A percentile compares a stretch with the other conserved stretches of the same genome.
Conservation (phyloP, 2,329 filamentous ascomycete genomes). For the Alternaria angustiovoidea region DNA sequence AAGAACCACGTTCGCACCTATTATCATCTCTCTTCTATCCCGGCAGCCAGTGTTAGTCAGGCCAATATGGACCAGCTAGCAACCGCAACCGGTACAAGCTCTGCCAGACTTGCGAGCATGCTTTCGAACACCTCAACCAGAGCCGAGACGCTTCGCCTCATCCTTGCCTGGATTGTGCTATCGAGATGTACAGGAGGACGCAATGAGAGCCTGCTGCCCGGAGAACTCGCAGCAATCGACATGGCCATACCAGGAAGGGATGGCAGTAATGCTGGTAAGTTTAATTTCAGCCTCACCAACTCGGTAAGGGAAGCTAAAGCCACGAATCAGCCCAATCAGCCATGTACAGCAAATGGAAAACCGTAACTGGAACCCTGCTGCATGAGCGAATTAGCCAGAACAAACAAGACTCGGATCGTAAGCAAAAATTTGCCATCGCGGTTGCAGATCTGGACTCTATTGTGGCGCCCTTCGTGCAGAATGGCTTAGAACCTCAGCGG, state of each 20-base stretch:
- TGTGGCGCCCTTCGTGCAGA: slow-evolving; percentile 32
- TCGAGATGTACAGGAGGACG: slow-evolving; percentile 22
- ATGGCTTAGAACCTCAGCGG: slow-evolving; percentile 26
- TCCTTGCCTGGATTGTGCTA: slow-evolving; percentile 29
- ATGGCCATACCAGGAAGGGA: neutral
- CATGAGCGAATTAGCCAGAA: slow-evolving; percentile 19
- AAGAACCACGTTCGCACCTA: slow-evolving; percentile 36
- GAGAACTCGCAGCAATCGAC: slow-evolving; percentile 13
- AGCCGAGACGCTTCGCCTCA: slow-evolving; percentile 21
- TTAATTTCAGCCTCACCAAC: neutral
- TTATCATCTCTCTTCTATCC: slow-evolving; percentile 22
- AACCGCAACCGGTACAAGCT: slow-evolving; percentile 15
- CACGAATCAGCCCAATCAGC: slow-evolving; percentile 17
- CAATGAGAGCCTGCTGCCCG: slow-evolving; percentile 25
- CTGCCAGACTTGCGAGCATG: slow-evolving; percentile 1
- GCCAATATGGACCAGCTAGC: slow-evolving; percentile 16
- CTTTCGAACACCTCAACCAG: slow-evolving; percentile 22
- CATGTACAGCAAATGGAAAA: slow-evolving; percentile 36
- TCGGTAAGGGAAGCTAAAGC: neutral
- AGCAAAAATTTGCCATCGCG: slow-evolving; percentile 17
- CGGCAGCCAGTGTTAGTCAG: slow-evolving; percentile 12
- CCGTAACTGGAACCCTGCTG: slow-evolving; percentile 32
- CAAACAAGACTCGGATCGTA: slow-evolving; percentile 1
- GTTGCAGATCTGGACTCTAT: slow-evolving; percentile 29
- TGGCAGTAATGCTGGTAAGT: neutral